These are phyloP conservation scores for Coemansia sp. DNA, from an alignment of 192 early-diverging fungal species.

Conservation along the genomic window DNA sequence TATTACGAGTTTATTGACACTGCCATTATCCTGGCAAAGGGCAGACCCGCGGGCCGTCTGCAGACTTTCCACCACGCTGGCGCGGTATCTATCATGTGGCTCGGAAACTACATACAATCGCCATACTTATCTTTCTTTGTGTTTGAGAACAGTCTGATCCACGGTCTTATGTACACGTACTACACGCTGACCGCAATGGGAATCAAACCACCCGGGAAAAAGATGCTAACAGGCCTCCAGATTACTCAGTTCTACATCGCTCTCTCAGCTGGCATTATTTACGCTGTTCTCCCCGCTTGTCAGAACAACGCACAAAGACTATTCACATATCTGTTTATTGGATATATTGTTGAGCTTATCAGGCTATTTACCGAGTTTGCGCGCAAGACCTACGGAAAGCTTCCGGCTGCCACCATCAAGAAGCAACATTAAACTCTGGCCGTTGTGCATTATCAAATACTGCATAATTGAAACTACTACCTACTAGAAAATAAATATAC, in stretches of 20 bases:
- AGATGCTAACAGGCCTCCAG: slow-evolving; percentile 77
- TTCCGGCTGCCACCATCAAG: neutral
- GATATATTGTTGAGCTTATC: slow-evolving; percentile 73
- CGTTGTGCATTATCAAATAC: neutral
- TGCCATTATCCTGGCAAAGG: slow-evolving; percentile 79
- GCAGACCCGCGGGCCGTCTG: slow-evolving; percentile 64
- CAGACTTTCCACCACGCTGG: slow-evolving; percentile 89
- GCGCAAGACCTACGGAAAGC: slow-evolving; percentile 62
- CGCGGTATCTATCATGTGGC: slow-evolving; percentile 85
- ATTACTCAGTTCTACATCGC: slow-evolving; percentile 84
- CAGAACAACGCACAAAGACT: slow-evolving; percentile 54
- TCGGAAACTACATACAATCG: slow-evolving; percentile 71
- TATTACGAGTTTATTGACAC: slow-evolving; percentile 90
- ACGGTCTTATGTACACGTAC: slow-evolving; percentile 86
- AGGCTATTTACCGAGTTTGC: slow-evolving; percentile 82
- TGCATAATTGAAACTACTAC: too few relatives aligned
- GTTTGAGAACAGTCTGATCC: slow-evolving; percentile 78
- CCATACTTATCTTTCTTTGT: slow-evolving; percentile 86
- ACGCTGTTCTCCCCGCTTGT: slow-evolving; percentile 63
- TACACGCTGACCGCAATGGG: slow-evolving; percentile 76
- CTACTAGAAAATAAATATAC: neutral
- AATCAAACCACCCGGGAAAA: slow-evolving; percentile 74
- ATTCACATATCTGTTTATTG: slow-evolving; percentile 66
- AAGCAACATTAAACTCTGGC: slow-evolving; percentile 14
- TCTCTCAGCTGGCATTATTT: slow-evolving; percentile 60